Base-by-base conservation (phyloP, 306 rosid genomes). In the Fragaria nilgerrensis region DNA sequence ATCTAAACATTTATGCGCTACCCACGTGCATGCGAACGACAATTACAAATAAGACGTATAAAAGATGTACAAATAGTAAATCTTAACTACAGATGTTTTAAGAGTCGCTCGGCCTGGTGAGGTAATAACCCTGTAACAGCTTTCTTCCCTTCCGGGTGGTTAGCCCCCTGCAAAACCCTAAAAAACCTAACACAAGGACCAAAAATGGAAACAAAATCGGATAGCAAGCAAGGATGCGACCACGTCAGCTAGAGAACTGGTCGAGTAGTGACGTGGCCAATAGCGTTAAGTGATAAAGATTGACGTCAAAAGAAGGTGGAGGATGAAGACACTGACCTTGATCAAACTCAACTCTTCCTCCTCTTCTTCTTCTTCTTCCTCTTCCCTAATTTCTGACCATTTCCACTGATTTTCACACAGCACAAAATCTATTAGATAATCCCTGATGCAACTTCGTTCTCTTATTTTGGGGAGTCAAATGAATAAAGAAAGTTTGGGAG, bases 271-370 rank as follows among this genome's bases (percentile, higher is more conserved):
- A 74, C 25, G 68, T 74, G 68, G 77, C 44, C 44, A 58, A 59
- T 41, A 23, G 68, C 68, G 39, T 74, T 52, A 58, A 23, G 43
- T 12, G 77, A 58, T 74, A 74, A 41, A 74, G 68, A 56, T 58
- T 74, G 77, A 74, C 68, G 77, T 74, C 77, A 25, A 58, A 1
- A 11, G 69, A 36, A 5, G 77, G 69, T 56, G 69, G 77, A 41
- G 20, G 69, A 58, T 44, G 77, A 4, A 36, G 49, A 14, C 67
- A 2, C 49, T 29, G 68, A 62, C 68, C 41, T 43, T 13, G 44
- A 41, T 27, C 39, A 61, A 62, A 62, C 68, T 61, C 67, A 12
- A 61, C 36, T 32, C 36, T 32, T 32, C 36, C 36, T 9, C 19
- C 37, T 58, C 64, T 4, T 58, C 64, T 5, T 8, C 17, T 22